These are phyloP conservation scores for Rhipidocladum racemiflorum DNA, from an alignment of 176 grass and related monocot species.

Conservation along the genomic window DNA sequence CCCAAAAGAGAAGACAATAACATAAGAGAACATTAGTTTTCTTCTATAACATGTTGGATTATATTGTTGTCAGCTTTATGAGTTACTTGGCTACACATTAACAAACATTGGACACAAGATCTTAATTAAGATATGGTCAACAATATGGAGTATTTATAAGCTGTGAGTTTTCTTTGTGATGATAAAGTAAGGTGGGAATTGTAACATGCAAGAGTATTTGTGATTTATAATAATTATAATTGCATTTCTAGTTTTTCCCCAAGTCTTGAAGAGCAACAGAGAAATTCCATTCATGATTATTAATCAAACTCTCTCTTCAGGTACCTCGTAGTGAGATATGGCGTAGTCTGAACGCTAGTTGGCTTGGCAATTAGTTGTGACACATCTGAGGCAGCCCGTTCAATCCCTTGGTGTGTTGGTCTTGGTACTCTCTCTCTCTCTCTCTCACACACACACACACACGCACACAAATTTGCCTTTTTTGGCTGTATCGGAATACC, in stretches of 20 bases:
- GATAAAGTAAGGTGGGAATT: not conserved
- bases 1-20: too few species aligned
- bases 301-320: conserved; percentile 37
- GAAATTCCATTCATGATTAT: not conserved
- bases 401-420: conserved; percentile 59
- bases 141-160: too few species aligned
- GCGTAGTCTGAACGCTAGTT: conserved; percentile 83
- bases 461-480: too few species aligned
- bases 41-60: too few species aligned
- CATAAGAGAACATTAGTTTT: too few species aligned
- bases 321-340: conserved; percentile 70
- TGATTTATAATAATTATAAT: not conserved
- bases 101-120: too few species aligned
- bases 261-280: not conserved
- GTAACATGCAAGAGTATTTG: not conserved
- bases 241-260: not conserved
- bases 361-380: conserved; percentile 63
- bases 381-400: conserved; percentile 24
- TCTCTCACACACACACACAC: too few species aligned
- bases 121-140: too few species aligned
- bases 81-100: too few species aligned
- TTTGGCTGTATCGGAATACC: too few species aligned
- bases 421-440: conserved; percentile 79
- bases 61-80: too few species aligned
- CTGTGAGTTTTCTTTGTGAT: too few species aligned